A percentile compares a stretch with the other conserved stretches of the same genome.
Evolutionary conservation across 2,329 filamentous ascomycete species (phyloP).

Genomic region (Apiospora rasikravindrae): DNA sequence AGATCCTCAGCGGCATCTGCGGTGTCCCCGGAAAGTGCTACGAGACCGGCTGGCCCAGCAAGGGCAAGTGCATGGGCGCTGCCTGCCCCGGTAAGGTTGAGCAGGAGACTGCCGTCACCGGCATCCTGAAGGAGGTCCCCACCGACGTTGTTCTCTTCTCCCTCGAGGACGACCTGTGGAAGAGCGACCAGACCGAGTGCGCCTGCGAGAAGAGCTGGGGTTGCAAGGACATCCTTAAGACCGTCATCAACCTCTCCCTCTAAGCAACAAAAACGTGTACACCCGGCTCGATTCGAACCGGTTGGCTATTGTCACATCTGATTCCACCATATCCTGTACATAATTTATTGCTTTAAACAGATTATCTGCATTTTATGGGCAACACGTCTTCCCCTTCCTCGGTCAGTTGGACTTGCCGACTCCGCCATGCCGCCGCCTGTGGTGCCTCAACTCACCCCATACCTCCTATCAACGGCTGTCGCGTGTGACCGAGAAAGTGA

Average conservation of each 20-base stretch:
- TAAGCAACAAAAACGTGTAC: conserved; percentile 19
- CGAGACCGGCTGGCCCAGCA: conserved; percentile 88
- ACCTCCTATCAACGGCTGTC: background rate
- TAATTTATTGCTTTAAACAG: conserved; percentile 17
- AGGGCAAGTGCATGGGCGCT: conserved; percentile 71
- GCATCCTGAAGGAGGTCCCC: conserved; percentile 71
- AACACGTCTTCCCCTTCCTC: background rate
- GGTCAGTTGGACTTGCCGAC: conserved; percentile 2
- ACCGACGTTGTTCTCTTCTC: conserved; percentile 80
- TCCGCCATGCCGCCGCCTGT: background rate
- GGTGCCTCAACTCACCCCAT: background rate
- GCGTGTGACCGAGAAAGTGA: background rate
- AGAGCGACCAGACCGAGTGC: conserved; percentile 66
- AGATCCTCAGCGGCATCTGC: conserved; percentile 73
- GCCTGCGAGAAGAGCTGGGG: conserved; percentile 84
- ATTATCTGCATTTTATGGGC: conserved; percentile 10
- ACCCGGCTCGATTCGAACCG: background rate
- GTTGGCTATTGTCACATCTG: background rate
- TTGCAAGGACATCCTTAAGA: conserved; percentile 57
- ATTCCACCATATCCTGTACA: conserved; percentile 24
- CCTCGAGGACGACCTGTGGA: conserved; percentile 82
- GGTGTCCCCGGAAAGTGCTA: conserved; percentile 78
- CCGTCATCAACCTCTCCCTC: background rate
- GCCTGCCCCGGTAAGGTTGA: conserved; percentile 70
- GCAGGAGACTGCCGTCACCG: conserved; percentile 75